Evolutionary conservation across 352 stramenopile genomes (phyloP), one percentile per base, ranked within the genome.

Genomic region (Pythium sp.): DNA sequence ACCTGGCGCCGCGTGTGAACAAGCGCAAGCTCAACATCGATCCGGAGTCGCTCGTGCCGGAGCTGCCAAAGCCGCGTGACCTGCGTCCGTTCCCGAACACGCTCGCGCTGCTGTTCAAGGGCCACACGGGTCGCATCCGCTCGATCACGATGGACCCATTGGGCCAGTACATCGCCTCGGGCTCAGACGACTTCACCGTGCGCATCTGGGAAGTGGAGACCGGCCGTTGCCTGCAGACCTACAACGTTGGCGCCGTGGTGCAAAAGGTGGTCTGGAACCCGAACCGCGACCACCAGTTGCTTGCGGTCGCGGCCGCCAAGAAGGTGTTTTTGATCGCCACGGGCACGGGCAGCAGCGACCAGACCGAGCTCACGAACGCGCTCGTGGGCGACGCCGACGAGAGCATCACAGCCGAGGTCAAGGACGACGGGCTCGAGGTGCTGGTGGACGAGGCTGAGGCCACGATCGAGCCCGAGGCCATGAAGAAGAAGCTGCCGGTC

Each of bases 11-110:
- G 46, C 93, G 98, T 69, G 86, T 94, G 51, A 96, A 95, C 80
- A 96, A 99, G 84, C 89, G 93, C 60, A 95, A 98, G 61, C 84
- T 99, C 66, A 99, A 99, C 76, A 99, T 99, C 74, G 97, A 99
- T 80, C 98, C 98, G 0, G 93, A 98, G 64, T 96, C 86, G 62
- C 83, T 99, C 36, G 89, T 99, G 49, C 98, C 98, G 0, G 85
- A 98, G 70, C 84, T 99, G 54, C 98, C 98, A 0, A 98, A 98
- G 67, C 94, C 98, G 9, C 90, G 87, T 62, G 98, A 99, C 69
- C 81, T 99, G 62, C 92, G 97, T 64, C 98, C 98, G 15, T 99
- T 99, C 84, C 98, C 98, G 2, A 99, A 98, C 73, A 95, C 89
- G 51, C 86, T 94, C 71, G 91, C 74, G 76, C 75, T 98, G n/a